These are phyloP conservation scores for Rhizopogon vinicolor DNA, from an alignment of 768 basidiomycete species.

Conservation along the genomic window DNA sequence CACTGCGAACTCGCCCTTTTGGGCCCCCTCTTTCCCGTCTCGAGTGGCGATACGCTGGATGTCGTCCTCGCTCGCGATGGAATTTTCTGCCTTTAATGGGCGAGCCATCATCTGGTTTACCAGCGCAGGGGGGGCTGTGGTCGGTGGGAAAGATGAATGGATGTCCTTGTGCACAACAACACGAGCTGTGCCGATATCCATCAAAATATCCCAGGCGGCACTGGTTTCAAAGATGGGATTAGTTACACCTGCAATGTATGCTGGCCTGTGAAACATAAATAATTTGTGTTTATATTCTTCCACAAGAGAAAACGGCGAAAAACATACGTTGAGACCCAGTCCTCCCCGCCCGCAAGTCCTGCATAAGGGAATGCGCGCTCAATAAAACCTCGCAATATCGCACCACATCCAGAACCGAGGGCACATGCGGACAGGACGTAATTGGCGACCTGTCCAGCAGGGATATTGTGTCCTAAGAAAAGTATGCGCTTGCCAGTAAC, in stretches of 20 bases:
- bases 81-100: conserved; percentile 59
- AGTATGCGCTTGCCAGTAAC: conserved; percentile 95
- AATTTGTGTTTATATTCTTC: conserved; percentile 1
- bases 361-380: conserved; percentile 95
- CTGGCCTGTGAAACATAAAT: conserved; percentile 48
- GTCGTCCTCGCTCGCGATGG: conserved; percentile 65
- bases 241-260: conserved; percentile 94
- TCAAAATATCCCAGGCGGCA: conserved; percentile 87
- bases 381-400: conserved; percentile 78
- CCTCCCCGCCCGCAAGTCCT: conserved; percentile 81
- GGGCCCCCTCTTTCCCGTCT: conserved; percentile 46
- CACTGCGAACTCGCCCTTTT: conserved; percentile 49
- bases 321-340: conserved; percentile 84
- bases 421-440: conserved; percentile 95
- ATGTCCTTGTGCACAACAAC: conserved; percentile 90
- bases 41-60: conserved; percentile 46
- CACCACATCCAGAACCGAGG: conserved; percentile 86
- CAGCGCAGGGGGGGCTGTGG: conserved; percentile 34
- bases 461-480: conserved; percentile 86
- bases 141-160: conserved; percentile 47
- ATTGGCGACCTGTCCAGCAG: conserved; percentile 85
- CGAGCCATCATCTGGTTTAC: conserved; percentile 45
- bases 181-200: conserved; percentile 84
- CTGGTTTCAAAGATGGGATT: conserved; percentile 94
- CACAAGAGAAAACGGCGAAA: background rate